Conservation (phyloP, 495 filamentous ascomycete species). For the Clavariopsis aquatica region DNA sequence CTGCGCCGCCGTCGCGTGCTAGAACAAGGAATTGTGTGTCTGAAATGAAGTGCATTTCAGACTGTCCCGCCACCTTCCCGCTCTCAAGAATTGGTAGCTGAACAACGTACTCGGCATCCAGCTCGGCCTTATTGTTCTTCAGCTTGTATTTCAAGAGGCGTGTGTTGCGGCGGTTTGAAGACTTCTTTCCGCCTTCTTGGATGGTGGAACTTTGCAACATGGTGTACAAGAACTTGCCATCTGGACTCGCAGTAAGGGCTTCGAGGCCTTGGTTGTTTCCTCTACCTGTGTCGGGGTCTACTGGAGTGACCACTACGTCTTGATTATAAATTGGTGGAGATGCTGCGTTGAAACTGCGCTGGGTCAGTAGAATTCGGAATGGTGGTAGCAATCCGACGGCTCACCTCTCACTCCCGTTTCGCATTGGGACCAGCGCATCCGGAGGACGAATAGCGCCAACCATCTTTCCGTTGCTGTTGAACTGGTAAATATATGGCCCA, state of each 20-base stretch:
- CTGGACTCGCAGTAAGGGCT: constrained; percentile 63
- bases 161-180: constrained; percentile 55
- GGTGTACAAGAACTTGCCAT: constrained; percentile 66
- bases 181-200: constrained; percentile 56
- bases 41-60: constrained; percentile 68
- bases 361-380: neutral
- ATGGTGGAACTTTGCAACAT: constrained; percentile 66
- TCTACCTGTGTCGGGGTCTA: constrained; percentile 63
- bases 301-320: constrained; percentile 49
- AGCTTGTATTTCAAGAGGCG: constrained; percentile 68
- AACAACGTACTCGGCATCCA: constrained; percentile 68
- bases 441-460: constrained; percentile 66
- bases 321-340: constrained; percentile 65
- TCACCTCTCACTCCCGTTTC: constrained; percentile 56
- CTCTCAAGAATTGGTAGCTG: constrained; percentile 61
- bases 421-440: constrained; percentile 64
- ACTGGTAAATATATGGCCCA: constrained; percentile 74
- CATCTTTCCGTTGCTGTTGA: constrained; percentile 62
- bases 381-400: constrained; percentile 36
- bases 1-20: constrained; percentile 64
- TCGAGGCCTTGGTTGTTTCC: constrained; percentile 81
- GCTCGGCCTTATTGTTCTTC: constrained; percentile 43
- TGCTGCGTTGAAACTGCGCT: constrained; percentile 56
- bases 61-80: constrained; percentile 62
- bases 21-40: constrained; percentile 69